A percentile compares a stretch with the other conserved stretches of the same genome.
Evolutionary conservation across 2,329 filamentous ascomycete genomes (phyloP).

Genomic region (Trichophyton benhamiae): DNA sequence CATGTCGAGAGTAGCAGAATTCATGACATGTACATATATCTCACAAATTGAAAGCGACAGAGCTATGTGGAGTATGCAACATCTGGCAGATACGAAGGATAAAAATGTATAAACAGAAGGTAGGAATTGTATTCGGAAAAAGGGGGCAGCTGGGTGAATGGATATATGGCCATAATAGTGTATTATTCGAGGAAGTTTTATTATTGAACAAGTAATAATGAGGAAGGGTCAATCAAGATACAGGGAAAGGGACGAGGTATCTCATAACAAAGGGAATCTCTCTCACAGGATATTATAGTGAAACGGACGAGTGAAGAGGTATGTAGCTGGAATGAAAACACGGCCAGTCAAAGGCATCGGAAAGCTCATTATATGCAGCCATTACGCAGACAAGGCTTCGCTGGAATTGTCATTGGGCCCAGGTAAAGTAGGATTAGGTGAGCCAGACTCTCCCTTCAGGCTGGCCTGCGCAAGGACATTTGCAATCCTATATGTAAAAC

Average conservation of each 20-base stretch:
- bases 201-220: neutral
- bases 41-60: neutral
- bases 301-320: neutral
- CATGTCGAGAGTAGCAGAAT: neutral
- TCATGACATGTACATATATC: neutral
- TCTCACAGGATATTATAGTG: neutral
- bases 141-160: neutral
- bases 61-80: neutral
- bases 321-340: neutral
- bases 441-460: neutral
- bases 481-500: conserved; percentile 2
- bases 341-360: neutral
- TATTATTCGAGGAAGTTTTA: neutral
- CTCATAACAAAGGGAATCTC: conserved; percentile 1
- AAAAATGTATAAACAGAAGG: neutral
- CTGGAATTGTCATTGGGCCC: neutral
- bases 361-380: too few species aligned
- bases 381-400: neutral
- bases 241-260: neutral
- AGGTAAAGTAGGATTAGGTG: neutral
- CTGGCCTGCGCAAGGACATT: conserved; percentile 7
- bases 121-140: neutral
- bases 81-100: neutral
- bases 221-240: neutral
- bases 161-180: neutral